phyloP scores from a whole-genome alignment of 2,329 filamentous ascomycete genomes.

The Cladosporium colombiae region DNA sequence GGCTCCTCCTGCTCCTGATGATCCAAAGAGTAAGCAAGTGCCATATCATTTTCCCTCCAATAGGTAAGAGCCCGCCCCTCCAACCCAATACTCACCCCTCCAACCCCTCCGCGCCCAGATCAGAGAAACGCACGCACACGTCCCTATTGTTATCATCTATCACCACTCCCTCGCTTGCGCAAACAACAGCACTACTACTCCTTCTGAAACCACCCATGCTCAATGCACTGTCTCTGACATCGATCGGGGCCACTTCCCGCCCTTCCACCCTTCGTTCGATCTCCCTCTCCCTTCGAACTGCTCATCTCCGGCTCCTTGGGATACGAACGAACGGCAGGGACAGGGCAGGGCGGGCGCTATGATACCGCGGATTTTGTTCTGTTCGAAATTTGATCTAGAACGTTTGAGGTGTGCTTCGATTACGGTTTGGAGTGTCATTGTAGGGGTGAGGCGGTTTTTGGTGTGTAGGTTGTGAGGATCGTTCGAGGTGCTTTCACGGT shows the following conservation, averaged over 20 bases:
- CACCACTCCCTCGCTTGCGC: slow-evolving; percentile 4
- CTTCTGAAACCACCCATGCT: neutral
- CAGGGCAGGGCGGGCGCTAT: neutral
- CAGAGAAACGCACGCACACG: neutral
- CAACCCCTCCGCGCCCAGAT: neutral
- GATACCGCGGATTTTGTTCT: neutral
- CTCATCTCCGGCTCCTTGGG: neutral
- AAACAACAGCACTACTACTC: neutral
- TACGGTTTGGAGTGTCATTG: neutral
- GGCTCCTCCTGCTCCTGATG: neutral
- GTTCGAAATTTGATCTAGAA: neutral
- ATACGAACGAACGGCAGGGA: neutral
- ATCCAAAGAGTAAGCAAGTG: neutral
- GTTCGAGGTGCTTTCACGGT: neutral
- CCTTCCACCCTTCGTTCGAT: neutral
- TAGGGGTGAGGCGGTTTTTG: neutral
- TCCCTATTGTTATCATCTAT: neutral
- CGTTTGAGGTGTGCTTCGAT: neutral
- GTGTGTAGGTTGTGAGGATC: neutral
- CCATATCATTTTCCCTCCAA: neutral
- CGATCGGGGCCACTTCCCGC: neutral
- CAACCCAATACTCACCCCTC: neutral
- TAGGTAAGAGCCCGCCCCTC: neutral
- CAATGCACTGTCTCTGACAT: neutral
- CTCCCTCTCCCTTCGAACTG: neutral